A percentile compares a stretch with the other conserved stretches of the same genome.
Conservation (phyloP, 1,139 yeast genomes). For the Hemisphaericaspora xylofermentans region DNA sequence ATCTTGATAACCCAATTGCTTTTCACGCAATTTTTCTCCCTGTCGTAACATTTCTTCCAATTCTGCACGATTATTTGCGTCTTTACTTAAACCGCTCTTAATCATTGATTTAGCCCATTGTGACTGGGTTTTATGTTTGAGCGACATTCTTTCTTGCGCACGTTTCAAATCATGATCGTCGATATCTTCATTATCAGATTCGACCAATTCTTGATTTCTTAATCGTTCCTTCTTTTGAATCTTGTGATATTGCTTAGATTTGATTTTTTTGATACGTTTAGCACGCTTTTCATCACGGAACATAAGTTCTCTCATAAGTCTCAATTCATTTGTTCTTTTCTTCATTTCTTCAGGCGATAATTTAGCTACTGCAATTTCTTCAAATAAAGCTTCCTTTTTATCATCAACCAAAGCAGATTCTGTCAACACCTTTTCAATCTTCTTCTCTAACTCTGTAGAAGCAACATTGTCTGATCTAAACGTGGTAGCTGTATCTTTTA, state of each 20-base stretch:
- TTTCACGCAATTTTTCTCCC: constrained; percentile 74
- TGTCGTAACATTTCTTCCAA: constrained; percentile 91
- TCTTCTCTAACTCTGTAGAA: constrained; percentile 64
- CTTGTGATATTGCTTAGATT: constrained; percentile 85
- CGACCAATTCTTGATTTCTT: constrained; percentile 69
- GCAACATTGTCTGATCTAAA: constrained; percentile 49
- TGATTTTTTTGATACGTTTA: constrained; percentile 87
- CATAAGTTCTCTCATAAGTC: constrained; percentile 93
- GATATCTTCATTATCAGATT: constrained; percentile 54
- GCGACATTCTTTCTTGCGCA: constrained; percentile 89
- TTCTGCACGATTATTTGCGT: constrained; percentile 77
- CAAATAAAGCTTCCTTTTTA: constrained; percentile 75
- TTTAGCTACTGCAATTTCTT: constrained; percentile 81
- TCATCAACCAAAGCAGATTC: constrained; percentile 73
- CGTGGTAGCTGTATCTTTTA: constrained; percentile 51
- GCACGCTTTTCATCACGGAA: constrained; percentile 92
- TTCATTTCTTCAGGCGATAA: constrained; percentile 77
- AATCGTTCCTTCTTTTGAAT: constrained; percentile 83
- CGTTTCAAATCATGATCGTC: constrained; percentile 72
- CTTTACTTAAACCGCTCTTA: constrained; percentile 86
- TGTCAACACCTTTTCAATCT: constrained; percentile 59
- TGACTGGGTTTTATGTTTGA: constrained; percentile 84
- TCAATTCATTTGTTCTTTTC: constrained; percentile 75
- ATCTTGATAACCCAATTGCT: constrained; percentile 67
- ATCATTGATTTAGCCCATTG: constrained; percentile 93